phyloP scores from a whole-genome alignment of 768 basidiomycete genomes.

The Suillus variegatus region DNA sequence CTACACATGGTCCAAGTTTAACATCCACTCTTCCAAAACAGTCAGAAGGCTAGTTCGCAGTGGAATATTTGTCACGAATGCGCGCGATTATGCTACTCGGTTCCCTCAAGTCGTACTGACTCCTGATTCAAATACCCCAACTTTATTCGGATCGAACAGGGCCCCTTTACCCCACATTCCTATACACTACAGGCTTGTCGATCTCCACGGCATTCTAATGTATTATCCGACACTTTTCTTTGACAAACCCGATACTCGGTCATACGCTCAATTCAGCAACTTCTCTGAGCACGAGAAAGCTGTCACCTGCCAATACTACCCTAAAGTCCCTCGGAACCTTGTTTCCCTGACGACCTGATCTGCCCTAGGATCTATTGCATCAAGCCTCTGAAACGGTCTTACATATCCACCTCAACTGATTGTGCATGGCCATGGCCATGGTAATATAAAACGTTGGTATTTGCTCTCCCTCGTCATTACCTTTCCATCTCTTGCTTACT shows the following conservation, averaged over 20 bases:
- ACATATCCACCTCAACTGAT: slow-evolving; percentile 20
- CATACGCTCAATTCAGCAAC: not conserved
- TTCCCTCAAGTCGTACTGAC: too few species aligned
- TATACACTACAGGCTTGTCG: not conserved
- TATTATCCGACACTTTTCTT: not conserved
- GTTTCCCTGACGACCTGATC: not conserved
- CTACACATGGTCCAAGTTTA: too few species aligned
- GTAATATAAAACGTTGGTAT: slow-evolving; percentile 12
- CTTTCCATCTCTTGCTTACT: not conserved
- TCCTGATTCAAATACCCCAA: too few species aligned
- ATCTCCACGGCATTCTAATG: not conserved
- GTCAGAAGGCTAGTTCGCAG: too few species aligned
- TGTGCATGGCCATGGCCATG: slow-evolving; percentile 2
- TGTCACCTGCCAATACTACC: not conserved
- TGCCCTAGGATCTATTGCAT: slow-evolving; percentile 11
- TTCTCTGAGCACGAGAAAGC: not conserved
- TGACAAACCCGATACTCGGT: not conserved
- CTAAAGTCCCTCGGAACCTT: not conserved
- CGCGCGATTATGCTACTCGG: too few species aligned
- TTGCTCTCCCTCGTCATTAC: not conserved
- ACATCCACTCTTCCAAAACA: too few species aligned
- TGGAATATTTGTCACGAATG: too few species aligned
- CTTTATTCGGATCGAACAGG: not conserved
- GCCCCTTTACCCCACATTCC: too few species aligned
- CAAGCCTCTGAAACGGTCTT: slow-evolving; percentile 14